Conservation (phyloP, 176 grass and related monocot species). For the Canna indica region DNA sequence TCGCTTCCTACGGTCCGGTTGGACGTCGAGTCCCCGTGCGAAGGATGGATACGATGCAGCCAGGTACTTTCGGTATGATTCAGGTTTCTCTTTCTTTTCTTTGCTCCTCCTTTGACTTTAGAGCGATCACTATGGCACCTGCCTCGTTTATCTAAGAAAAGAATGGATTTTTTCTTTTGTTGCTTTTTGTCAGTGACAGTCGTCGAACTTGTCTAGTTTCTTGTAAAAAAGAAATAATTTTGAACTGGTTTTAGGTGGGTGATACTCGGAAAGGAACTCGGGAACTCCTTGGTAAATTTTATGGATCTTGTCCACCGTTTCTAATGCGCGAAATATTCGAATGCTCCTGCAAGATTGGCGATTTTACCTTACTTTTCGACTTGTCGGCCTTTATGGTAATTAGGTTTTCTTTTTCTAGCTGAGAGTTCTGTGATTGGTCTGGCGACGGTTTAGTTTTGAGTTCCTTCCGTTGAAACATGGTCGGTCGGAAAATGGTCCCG, state of each 20-base stretch:
- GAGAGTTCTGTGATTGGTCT: neutral
- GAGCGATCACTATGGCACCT: neutral
- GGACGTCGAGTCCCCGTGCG: neutral
- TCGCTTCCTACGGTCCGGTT: neutral
- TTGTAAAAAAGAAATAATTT: neutral
- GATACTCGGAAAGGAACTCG: neutral
- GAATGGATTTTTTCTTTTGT: too few species aligned
- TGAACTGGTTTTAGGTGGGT: neutral
- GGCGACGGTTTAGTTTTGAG: neutral
- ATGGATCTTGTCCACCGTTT: neutral
- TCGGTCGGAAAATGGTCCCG: neutral
- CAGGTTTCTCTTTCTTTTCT: neutral
- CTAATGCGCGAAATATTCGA: neutral
- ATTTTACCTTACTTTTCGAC: neutral
- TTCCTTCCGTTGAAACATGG: neutral
- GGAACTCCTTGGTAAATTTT: neutral
- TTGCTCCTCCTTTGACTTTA: neutral
- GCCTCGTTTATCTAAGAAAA: neutral
- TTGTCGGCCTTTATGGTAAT: neutral
- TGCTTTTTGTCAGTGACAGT: neutral
- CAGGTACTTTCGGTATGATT: neutral
- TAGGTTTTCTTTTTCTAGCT: neutral
- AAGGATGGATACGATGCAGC: neutral
- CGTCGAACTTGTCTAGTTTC: neutral
- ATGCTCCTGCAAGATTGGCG: neutral